Base-by-base conservation (phyloP, 2,329 filamentous ascomycete species). In the Colletotrichum sp. region DNA sequence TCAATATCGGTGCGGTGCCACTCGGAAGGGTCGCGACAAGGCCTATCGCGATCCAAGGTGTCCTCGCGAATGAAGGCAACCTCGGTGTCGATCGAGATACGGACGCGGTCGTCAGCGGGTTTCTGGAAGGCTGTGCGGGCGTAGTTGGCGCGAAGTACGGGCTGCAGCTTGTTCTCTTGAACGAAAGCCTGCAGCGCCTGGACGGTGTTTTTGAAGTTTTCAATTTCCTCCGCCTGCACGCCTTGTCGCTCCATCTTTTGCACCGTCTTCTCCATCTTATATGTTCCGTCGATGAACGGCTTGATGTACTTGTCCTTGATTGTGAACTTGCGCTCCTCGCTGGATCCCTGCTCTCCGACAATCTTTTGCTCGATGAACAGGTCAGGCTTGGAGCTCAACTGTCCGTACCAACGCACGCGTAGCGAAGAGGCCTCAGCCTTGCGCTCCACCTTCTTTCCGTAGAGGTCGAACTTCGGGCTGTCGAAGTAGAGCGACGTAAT, bases 401-500 rank as follows among this genome's bases (percentile, higher is more conserved):
- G 93, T 5, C 96, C 96, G 78, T 96, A 97, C 97, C 97, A 99
- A 54, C 97, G 90, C 74, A 98, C 87, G 11, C 97, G 92, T 64
- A 99, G 84, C 29, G 96, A 98, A 4, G 94, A 92, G 8, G 95
- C 94, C 79, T 95, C 92, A 2, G 91, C 88, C 74, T 92, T 88
- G 76, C 93, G 91, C 74, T 94, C 92, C 27, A 98, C 92, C 85
- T 98, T 98, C 79, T 93, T 90, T 16, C 91, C 91, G 84, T 98
- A 99, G 12, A 98, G 88, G 16, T 93, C 90, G 83, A 99, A 98
- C 77, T 93, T 92, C 54, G 91, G 88, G 81, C 93, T 98, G 83
- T 99, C 97, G 80, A 98, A 98, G 85, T 99, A 99, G 51, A 99
- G 91, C 31, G 96, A 98, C 18, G 96, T 98, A 77, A 98, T 94